phyloP scores from a whole-genome alignment of 345 rosid genomes.

The Erodium maritimum region DNA sequence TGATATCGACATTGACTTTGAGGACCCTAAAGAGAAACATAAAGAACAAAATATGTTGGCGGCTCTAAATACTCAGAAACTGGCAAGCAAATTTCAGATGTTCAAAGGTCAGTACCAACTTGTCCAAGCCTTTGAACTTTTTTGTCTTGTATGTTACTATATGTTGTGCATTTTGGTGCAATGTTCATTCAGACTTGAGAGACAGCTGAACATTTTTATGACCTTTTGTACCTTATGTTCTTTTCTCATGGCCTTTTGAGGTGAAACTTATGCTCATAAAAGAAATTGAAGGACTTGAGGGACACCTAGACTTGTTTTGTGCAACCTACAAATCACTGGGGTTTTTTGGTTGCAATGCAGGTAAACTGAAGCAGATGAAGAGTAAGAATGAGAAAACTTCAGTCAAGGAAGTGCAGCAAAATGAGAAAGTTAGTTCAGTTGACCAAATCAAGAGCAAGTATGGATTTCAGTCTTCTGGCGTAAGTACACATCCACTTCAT shows the following conservation, averaged over 20 bases:
- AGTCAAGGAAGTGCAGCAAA: conserved; percentile 47
- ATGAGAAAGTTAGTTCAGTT: conserved; percentile 37
- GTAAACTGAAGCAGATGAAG: conserved; percentile 61
- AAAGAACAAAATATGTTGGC: conserved; percentile 57
- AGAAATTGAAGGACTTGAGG: neutral
- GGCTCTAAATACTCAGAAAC: conserved; percentile 55
- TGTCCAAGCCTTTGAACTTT: neutral
- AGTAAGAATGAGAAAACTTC: conserved; percentile 49
- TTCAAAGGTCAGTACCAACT: conserved; percentile 36
- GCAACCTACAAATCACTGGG: no score
- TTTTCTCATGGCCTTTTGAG: no score
- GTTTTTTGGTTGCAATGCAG: conserved; percentile 20
- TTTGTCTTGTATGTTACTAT: no score
- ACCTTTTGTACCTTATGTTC: no score
- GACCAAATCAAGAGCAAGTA: conserved; percentile 88
- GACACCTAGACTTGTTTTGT: neutral
- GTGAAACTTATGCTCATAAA: no score
- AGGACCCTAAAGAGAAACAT: conserved; percentile 44
- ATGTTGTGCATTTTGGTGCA: no score
- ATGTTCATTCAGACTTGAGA: no score
- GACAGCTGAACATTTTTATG: no score
- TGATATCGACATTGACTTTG: conserved; percentile 71
- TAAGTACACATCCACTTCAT: conserved; percentile 22
- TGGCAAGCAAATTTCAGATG: conserved; percentile 54
- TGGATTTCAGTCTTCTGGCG: conserved; percentile 54